Conservation (phyloP, 2,329 filamentous ascomycete genomes). For the Calonectria fujianensis region DNA sequence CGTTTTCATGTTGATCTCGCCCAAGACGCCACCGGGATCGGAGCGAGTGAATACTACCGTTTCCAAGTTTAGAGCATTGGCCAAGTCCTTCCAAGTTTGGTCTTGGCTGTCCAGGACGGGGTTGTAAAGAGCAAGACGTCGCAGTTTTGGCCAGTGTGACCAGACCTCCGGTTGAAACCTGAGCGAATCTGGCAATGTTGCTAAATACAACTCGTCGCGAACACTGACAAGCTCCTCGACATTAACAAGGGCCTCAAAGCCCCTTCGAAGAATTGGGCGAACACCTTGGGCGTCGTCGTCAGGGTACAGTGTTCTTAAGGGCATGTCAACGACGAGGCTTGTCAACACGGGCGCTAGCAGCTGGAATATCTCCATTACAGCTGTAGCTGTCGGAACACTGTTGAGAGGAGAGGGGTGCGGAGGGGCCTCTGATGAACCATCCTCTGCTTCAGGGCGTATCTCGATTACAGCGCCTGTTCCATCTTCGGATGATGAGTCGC, state of each 20-base stretch:
- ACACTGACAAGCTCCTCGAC: constrained; percentile 52
- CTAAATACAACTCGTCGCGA: constrained; percentile 46
- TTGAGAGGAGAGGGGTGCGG: constrained; percentile 17
- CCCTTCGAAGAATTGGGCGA: constrained; percentile 37
- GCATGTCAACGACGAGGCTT: constrained; percentile 49
- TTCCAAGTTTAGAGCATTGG: constrained; percentile 22
- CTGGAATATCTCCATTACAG: constrained; percentile 31
- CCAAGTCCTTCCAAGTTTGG: constrained; percentile 26
- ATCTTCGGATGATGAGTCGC: constrained; percentile 1
- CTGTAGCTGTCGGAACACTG: constrained; percentile 12
- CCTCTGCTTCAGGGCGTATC: not conserved
- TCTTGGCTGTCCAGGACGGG: not conserved
- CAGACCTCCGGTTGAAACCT: constrained; percentile 40
- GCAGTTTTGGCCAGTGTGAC: constrained; percentile 49
- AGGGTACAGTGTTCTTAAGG: constrained; percentile 39
- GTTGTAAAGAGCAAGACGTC: constrained; percentile 47
- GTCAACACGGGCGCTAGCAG: constrained; percentile 42
- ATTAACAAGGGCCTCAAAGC: constrained; percentile 47
- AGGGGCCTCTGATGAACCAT: not conserved
- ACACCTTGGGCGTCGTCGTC: constrained; percentile 11
- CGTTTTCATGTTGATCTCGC: constrained; percentile 27
- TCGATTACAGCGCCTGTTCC: not conserved
- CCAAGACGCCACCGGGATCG: not conserved
- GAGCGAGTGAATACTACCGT: constrained; percentile 34
- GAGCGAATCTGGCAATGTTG: not conserved